Conservation (phyloP, 768 basidiomycete species). For the Russula brevipes region DNA sequence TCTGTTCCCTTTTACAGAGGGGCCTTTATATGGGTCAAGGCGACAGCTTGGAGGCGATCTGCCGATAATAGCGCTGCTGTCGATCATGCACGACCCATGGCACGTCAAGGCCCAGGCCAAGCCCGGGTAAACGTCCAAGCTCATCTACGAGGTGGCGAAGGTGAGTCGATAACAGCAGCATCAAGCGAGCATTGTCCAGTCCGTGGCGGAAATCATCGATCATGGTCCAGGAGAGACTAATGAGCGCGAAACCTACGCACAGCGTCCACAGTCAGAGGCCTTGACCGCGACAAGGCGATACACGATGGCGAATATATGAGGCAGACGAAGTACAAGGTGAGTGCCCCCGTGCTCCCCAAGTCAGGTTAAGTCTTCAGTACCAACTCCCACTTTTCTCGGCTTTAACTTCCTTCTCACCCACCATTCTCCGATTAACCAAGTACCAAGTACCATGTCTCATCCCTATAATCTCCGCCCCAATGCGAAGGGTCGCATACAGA, state of each 20-base stretch:
- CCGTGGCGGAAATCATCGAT: background rate
- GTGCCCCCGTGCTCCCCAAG: background rate
- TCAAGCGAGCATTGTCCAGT: background rate
- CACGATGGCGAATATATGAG: background rate
- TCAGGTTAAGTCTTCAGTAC: background rate
- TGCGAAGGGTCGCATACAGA: background rate
- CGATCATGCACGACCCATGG: too few species aligned
- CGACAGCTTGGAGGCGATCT: too few species aligned
- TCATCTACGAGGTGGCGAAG: background rate
- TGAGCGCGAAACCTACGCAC: background rate
- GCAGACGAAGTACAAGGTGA: background rate
- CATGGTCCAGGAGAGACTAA: background rate
- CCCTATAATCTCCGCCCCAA: slow-evolving; percentile 10
- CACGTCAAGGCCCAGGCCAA: too few species aligned
- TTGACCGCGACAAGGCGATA: background rate
- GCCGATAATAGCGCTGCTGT: too few species aligned
- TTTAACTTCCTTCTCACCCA: background rate
- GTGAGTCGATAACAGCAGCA: background rate
- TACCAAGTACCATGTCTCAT: slow-evolving; percentile 6
- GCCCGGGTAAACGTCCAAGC: too few species aligned
- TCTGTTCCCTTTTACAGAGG: too few species aligned
- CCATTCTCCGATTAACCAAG: background rate
- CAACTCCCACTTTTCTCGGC: background rate
- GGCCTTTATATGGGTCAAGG: too few species aligned
- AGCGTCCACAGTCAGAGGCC: background rate